Percentiles rank a stretch among this genome's conserved stretches.
phyloP scores from a whole-genome alignment of 352 stramenopile species.

The Pythium brassicae region DNA sequence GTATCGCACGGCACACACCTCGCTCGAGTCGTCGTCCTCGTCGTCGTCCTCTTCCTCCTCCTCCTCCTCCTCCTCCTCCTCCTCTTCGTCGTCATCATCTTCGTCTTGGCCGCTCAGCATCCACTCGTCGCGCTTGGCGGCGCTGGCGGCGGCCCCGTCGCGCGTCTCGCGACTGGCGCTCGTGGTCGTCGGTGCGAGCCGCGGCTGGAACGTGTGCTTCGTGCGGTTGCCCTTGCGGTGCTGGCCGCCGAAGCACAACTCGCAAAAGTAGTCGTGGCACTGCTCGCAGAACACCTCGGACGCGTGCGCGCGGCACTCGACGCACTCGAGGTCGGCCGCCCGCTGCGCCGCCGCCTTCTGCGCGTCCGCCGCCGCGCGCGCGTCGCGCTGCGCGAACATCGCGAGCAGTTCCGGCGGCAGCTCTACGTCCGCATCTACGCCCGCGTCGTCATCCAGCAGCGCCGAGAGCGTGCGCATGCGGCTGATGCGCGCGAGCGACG shows the following conservation, averaged over 20 bases:
- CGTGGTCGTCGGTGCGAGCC: constrained; percentile 17
- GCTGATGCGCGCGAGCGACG: constrained; percentile 39
- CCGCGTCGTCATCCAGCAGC: constrained; percentile 69
- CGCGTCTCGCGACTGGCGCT: too few species aligned
- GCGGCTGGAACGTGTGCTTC: constrained; percentile 74
- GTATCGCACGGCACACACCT: constrained; percentile 7
- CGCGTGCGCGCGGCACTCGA: constrained; percentile 66
- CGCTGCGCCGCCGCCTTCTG: constrained; percentile 12
- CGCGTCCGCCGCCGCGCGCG: constrained; percentile 3
- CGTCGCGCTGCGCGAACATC: constrained; percentile 32
- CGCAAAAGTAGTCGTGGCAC: constrained; percentile 87
- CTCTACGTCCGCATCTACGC: constrained; percentile 32
- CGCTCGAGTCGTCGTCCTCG: constrained; percentile 11
- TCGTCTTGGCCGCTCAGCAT: constrained; percentile 14
- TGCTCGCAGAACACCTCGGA: constrained; percentile 83
- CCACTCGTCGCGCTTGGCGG: neutral
- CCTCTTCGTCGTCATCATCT: too few species aligned
- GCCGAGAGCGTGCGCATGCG: constrained; percentile 80
- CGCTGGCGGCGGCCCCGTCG: too few species aligned
- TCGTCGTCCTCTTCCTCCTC: constrained; percentile 11
- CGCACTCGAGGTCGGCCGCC: constrained; percentile 47
- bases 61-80: constrained; percentile 13
- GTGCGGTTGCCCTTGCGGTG: constrained; percentile 82
- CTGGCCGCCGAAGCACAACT: constrained; percentile 77
- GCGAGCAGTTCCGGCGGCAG: constrained; percentile 40